Evolutionary conservation across 257 asterid species (phyloP).

Genomic region (Plantago elongata): DNA sequence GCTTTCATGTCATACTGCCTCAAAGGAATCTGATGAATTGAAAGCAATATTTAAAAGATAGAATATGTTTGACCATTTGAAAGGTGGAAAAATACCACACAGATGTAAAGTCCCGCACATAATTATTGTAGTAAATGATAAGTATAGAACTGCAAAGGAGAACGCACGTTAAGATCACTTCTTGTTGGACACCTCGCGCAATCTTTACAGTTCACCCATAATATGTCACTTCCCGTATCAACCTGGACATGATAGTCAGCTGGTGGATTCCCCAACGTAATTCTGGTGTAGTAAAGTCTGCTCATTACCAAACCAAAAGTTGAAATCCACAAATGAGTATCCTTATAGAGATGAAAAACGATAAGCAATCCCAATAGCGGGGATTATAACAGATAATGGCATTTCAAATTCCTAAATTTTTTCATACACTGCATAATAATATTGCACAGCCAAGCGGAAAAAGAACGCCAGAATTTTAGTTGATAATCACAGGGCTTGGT

Average conservation of each 20-base stretch:
- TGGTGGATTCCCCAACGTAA: conserved; percentile 91
- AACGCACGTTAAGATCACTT: conserved; percentile 75
- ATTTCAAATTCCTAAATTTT: too few relatives aligned
- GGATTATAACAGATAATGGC: neutral
- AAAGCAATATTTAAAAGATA: neutral
- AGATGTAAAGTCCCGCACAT: too few relatives aligned
- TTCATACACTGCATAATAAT: too few relatives aligned
- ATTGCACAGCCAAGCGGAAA: too few relatives aligned
- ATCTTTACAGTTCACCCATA: conserved; percentile 91
- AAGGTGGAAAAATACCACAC: too few relatives aligned
- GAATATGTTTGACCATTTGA: too few relatives aligned
- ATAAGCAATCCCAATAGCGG: neutral
- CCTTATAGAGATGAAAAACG: neutral
- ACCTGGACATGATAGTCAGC: conserved; percentile 87
- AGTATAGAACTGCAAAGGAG: conserved; percentile 2
- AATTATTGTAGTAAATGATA: conserved; percentile 8
- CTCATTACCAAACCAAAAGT: conserved; percentile 19
- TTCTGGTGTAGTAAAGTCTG: conserved; percentile 91
- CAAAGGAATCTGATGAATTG: conserved; percentile 60
- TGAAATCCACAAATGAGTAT: conserved; percentile 13
- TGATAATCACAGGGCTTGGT: too few relatives aligned
- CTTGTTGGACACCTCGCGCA: conserved; percentile 75
- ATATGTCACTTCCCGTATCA: conserved; percentile 96
- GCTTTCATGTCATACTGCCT: conserved; percentile 62
- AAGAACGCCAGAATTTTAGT: too few relatives aligned